Evolutionary conservation across 1,284 basidiomycete species (phyloP).

Genomic region (Ceratobasidium sp.): DNA sequence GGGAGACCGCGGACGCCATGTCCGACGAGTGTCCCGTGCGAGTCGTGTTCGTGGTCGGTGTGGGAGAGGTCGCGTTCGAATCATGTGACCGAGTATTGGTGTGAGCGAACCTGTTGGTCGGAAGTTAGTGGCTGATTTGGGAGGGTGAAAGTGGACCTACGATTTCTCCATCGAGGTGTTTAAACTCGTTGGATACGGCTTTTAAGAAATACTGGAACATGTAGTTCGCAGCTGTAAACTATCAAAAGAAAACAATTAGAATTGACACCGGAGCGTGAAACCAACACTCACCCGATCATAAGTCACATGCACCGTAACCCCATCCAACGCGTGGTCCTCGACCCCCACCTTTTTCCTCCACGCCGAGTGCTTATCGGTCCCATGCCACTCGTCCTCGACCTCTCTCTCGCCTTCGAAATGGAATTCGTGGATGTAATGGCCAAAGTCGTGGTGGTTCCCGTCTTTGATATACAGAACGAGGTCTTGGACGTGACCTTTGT

Average conservation of each 20-base stretch:
- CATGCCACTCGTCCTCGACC: constrained; percentile 61
- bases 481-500: constrained; percentile 87
- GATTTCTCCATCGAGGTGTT: constrained; percentile 79
- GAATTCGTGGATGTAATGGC: constrained; percentile 85
- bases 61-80: constrained; percentile 90
- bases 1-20: constrained; percentile 87
- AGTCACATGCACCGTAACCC: constrained; percentile 71
- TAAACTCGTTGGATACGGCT: constrained; percentile 93
- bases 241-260: constrained; percentile 22
- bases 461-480: constrained; percentile 95
- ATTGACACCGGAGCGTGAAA: constrained; percentile 7
- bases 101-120: constrained; percentile 73
- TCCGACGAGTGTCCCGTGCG: constrained; percentile 80
- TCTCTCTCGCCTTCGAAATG: constrained; percentile 88
- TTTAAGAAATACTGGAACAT: constrained; percentile 99
- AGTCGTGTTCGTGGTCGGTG: constrained; percentile 65
- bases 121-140: not conserved
- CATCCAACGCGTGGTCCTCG: constrained; percentile 82
- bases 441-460: constrained; percentile 60
- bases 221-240: constrained; percentile 80
- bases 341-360: constrained; percentile 84
- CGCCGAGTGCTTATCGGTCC: constrained; percentile 65
- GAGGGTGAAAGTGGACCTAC: constrained; percentile 60
- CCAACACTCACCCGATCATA: constrained; percentile 49
- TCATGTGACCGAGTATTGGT: constrained; percentile 95